Conservation (phyloP, 2,329 filamentous ascomycete genomes). For the Colletotrichum eleusines region DNA sequence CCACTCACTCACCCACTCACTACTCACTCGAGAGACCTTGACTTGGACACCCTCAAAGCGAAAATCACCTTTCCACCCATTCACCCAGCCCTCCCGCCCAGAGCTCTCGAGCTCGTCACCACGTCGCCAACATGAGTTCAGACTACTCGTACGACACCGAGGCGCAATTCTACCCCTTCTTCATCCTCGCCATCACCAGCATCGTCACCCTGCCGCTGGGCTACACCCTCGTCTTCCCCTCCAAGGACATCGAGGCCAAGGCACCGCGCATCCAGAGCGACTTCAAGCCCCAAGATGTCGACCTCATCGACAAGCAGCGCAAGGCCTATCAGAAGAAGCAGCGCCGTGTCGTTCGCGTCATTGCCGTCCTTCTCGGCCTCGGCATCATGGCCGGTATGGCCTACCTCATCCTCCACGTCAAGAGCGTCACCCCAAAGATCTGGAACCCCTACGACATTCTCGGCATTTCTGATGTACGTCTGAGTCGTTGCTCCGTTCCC, state of each 20-base stretch:
- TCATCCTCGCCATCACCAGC: conserved; percentile 90
- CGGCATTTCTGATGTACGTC: conserved; percentile 80
- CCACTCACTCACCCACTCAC: no score
- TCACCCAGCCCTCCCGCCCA: conserved; percentile 38
- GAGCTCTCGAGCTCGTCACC: conserved; percentile 49
- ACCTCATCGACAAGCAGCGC: conserved; percentile 85
- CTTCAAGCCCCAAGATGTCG: conserved; percentile 85
- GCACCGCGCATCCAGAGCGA: conserved; percentile 85
- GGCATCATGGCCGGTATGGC: conserved; percentile 88
- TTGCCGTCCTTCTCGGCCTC: conserved; percentile 84
- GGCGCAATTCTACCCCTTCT: conserved; percentile 99
- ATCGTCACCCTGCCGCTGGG: conserved; percentile 92
- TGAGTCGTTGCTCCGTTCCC: neutral
- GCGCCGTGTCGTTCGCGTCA: conserved; percentile 85
- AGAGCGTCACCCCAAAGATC: conserved; percentile 77
- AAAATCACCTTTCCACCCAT: conserved; percentile 19
- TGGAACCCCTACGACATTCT: conserved; percentile 99
- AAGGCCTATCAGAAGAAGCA: conserved; percentile 91
- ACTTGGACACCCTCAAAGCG: conserved; percentile 6
- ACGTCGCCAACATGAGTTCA: conserved; percentile 77
- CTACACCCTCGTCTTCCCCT: conserved; percentile 86
- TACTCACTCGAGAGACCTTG: neutral
- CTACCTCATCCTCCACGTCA: conserved; percentile 87
- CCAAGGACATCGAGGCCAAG: conserved; percentile 80
- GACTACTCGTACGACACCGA: conserved; percentile 99